Evolutionary conservation across 1,284 basidiomycete genomes (phyloP).

Genomic region (Rhodofomes roseus): DNA sequence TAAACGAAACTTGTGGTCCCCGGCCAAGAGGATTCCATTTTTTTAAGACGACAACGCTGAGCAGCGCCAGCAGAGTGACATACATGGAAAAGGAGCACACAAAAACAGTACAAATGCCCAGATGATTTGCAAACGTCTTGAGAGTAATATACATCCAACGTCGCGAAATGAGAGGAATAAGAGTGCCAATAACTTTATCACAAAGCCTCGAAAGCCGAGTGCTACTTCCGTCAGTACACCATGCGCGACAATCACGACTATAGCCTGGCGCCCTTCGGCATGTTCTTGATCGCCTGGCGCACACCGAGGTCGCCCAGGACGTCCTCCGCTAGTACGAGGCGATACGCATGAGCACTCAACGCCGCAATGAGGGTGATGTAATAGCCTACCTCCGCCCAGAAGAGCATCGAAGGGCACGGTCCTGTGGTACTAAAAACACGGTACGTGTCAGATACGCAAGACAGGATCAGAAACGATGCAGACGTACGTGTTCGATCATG

Average conservation of each 20-base stretch:
- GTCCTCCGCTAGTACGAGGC: conserved; percentile 51
- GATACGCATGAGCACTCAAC: not conserved
- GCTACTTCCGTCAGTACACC: not conserved
- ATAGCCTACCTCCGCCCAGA: conserved; percentile 54
- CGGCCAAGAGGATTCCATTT: no score
- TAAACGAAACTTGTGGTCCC: no score
- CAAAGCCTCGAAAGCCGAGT: not conserved
- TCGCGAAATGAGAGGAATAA: not conserved
- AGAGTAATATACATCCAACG: not conserved
- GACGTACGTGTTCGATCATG: conserved; percentile 54
- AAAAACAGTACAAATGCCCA: no score
- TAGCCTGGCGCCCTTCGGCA: conserved; percentile 58
- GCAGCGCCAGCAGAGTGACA: no score
- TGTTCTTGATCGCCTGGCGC: conserved; percentile 60
- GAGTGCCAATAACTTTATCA: not conserved
- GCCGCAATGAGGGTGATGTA: not conserved
- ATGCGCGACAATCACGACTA: conserved; percentile 19
- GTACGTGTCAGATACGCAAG: not conserved
- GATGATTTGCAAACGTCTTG: not conserved
- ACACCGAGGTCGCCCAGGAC: conserved; percentile 70
- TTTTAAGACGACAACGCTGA: no score
- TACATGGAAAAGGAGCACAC: no score
- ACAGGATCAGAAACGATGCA: conserved; percentile 1
- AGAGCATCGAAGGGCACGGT: conserved; percentile 65
- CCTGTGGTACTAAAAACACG: conserved; percentile 50